These are phyloP conservation scores for Erysimum cheiranthoides DNA, from an alignment of 345 rosid genomes.

Conservation along the genomic window DNA sequence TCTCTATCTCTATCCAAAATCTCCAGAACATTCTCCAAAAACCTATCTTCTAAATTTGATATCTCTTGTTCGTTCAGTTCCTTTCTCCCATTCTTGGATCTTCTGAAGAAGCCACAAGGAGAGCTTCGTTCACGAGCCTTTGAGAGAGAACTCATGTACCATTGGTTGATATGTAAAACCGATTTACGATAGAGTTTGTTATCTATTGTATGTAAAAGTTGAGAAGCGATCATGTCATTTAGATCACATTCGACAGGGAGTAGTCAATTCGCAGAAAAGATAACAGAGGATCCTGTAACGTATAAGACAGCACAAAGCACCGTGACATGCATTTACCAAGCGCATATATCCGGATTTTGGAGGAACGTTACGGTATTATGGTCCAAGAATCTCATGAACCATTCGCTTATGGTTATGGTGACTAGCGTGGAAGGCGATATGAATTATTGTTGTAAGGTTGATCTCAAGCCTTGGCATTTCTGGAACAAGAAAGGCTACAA, in stretches of 20 bases:
- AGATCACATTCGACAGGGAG: constrained; percentile 36
- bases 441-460: constrained; percentile 64
- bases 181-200: not conserved
- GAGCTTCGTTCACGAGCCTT: constrained; percentile 26
- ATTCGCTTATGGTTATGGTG: constrained; percentile 62
- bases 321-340: constrained; percentile 70
- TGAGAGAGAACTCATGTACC: not conserved
- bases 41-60: constrained; percentile 29
- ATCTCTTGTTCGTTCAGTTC: constrained; percentile 15
- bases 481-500: constrained; percentile 89
- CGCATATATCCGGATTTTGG: constrained; percentile 64
- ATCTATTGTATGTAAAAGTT: constrained; percentile 7
- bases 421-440: constrained; percentile 62
- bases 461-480: constrained; percentile 88
- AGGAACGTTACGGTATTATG: constrained; percentile 68
- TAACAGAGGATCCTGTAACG: constrained; percentile 62
- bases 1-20: constrained; percentile 34
- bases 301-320: constrained; percentile 70
- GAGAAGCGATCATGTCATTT: constrained; percentile 43
- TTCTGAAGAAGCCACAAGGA: not conserved
- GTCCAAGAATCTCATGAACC: constrained; percentile 81
- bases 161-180: constrained; percentile 34
- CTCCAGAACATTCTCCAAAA: constrained; percentile 14
- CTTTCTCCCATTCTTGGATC: constrained; percentile 13
- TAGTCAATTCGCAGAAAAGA: constrained; percentile 54